Evolutionary conservation across 1,284 basidiomycete species (phyloP).

Genomic region (Moesziomyces antarcticus): DNA sequence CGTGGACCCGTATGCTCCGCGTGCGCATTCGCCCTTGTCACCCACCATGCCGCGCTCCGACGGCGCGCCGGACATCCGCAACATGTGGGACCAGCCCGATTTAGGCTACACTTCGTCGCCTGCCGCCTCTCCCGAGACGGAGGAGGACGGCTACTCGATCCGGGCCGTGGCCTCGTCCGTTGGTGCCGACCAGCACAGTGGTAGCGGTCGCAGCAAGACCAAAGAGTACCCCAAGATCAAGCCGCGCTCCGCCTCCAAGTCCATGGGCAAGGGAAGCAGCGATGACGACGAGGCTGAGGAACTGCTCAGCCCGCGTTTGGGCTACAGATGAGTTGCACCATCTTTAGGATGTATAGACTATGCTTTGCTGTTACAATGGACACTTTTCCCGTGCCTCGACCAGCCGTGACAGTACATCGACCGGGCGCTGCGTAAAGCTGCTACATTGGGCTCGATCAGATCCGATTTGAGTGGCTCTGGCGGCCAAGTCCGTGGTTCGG

Average conservation of each 20-base stretch:
- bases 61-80: slow-evolving; percentile 17
- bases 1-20: slow-evolving; percentile 40
- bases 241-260: slow-evolving; percentile 21
- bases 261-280: slow-evolving; percentile 9
- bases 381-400: slow-evolving; percentile 1
- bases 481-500: background rate
- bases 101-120: slow-evolving; percentile 26
- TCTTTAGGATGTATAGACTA: slow-evolving; percentile 7
- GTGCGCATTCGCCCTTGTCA: slow-evolving; percentile 26
- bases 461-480: no score
- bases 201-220: slow-evolving; percentile 11
- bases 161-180: slow-evolving; percentile 26
- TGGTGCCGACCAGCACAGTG: slow-evolving; percentile 4
- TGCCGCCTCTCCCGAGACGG: slow-evolving; percentile 22
- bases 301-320: slow-evolving; percentile 39
- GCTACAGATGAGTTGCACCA: slow-evolving; percentile 6
- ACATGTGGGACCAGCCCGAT: slow-evolving; percentile 34
- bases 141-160: slow-evolving; percentile 37
- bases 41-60: slow-evolving; percentile 26
- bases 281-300: slow-evolving; percentile 44
- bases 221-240: slow-evolving; percentile 40
- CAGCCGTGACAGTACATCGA: no score
- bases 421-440: no score
- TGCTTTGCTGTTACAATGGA: slow-evolving; percentile 6
- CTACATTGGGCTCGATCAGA: no score